phyloP scores from a whole-genome alignment of 208 protist species.

The Balamuthia mandrillaris region DNA sequence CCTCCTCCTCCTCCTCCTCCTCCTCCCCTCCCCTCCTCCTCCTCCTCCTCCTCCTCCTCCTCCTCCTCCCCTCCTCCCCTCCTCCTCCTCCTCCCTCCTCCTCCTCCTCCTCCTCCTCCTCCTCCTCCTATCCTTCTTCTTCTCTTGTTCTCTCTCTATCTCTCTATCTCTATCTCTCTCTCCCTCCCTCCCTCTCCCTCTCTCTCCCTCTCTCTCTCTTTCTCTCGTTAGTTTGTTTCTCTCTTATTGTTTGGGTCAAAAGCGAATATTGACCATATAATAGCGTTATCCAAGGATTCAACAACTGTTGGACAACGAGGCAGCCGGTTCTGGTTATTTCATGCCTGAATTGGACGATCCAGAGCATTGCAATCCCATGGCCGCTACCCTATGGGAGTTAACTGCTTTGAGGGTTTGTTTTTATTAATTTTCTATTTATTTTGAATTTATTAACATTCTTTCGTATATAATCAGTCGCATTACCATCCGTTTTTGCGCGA shows the following conservation, averaged over 20 bases:
- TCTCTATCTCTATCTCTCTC: too few species aligned
- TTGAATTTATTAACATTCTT: neutral
- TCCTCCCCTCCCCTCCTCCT: neutral
- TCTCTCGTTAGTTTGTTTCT: neutral
- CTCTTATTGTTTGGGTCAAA: neutral
- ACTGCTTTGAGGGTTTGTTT: neutral
- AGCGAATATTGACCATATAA: slow-evolving; percentile 20
- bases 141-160: too few species aligned
- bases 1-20: neutral
- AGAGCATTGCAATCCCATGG: slow-evolving; percentile 56
- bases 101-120: too few species aligned
- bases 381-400: slow-evolving; percentile 55
- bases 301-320: slow-evolving; percentile 50
- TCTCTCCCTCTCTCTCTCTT: too few species aligned
- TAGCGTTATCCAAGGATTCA: slow-evolving; percentile 25
- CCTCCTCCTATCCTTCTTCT: too few species aligned
- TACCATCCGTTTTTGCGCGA: slow-evolving; percentile 37
- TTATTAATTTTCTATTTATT: neutral
- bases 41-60: neutral
- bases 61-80: neutral
- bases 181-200: too few species aligned
- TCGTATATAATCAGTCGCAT: neutral
- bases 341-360: slow-evolving; percentile 41
- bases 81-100: too few species aligned
- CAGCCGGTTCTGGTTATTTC: slow-evolving; percentile 42